Evolutionary conservation across 2,329 filamentous ascomycete species (phyloP).

Genomic region (Cercospora brassicicola): DNA sequence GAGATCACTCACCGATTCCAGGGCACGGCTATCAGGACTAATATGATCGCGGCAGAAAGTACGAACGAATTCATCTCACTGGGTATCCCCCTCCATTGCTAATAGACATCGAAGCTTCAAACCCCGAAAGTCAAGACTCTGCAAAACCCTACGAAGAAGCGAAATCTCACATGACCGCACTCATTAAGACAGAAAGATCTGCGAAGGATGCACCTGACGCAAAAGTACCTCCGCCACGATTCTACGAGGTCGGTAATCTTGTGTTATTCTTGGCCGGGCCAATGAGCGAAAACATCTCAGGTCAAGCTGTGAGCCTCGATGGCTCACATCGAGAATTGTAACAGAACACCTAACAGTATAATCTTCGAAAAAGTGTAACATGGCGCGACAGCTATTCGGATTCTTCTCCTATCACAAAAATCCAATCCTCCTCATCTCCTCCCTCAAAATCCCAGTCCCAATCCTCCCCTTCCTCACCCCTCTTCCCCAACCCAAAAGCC

Average conservation of each 20-base stretch:
- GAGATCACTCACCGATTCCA: background rate
- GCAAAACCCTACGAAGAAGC: constrained; percentile 21
- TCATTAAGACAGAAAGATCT: constrained; percentile 22
- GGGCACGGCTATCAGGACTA: constrained; percentile 12
- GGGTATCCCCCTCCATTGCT: background rate
- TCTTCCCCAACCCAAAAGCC: background rate
- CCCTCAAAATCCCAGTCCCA: background rate
- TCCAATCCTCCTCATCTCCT: background rate
- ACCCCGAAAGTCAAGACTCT: background rate
- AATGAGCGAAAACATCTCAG: constrained; percentile 23
- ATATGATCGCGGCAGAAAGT: constrained; percentile 16
- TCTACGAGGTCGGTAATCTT: constrained; percentile 26
- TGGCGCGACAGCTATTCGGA: no score
- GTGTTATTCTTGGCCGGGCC: constrained; percentile 24
- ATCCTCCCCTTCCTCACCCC: background rate
- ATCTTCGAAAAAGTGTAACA: no score
- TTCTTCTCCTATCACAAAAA: no score
- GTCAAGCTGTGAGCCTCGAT: constrained; percentile 15
- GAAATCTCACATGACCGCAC: constrained; percentile 23
- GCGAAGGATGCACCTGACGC: constrained; percentile 12
- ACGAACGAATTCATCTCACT: background rate
- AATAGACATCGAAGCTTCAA: background rate
- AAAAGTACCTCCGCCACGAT: constrained; percentile 11
- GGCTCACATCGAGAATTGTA: constrained; percentile 20
- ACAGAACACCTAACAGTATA: no score